These are phyloP conservation scores for Heritiera littoralis DNA, from an alignment of 345 rosid species.

Conservation along the genomic window DNA sequence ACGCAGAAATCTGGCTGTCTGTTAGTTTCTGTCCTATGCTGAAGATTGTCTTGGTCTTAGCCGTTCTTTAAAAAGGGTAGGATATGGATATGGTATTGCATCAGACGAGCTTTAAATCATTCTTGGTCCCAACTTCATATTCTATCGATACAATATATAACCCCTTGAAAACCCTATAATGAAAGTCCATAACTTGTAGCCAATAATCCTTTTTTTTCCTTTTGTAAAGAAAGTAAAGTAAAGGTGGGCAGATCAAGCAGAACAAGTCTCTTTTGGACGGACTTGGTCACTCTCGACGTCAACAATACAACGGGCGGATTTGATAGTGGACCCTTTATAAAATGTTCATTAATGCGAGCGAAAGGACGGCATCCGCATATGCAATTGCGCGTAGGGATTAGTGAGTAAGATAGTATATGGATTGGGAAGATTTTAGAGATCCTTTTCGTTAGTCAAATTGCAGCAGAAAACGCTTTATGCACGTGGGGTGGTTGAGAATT, in stretches of 20 bases:
- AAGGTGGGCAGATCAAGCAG: background rate
- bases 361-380: background rate
- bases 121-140: too few species aligned
- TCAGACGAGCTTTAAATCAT: too few species aligned
- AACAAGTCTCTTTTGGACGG: background rate
- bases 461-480: conserved; percentile 8
- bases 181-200: background rate
- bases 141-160: background rate
- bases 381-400: background rate
- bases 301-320: background rate
- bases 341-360: background rate
- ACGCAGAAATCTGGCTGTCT: too few species aligned
- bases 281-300: background rate
- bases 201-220: background rate
- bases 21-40: too few species aligned
- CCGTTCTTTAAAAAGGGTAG: too few species aligned
- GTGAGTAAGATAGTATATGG: background rate
- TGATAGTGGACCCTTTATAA: background rate
- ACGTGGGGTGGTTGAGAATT: conserved; percentile 22
- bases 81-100: too few species aligned
- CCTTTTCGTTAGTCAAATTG: background rate
- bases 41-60: too few species aligned
- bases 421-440: conserved; percentile 37
- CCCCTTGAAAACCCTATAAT: background rate
- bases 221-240: background rate